Percentiles rank a stretch among this genome's conserved stretches.
Conservation (phyloP, 2,329 filamentous ascomycete genomes). For the Laburnicola sp. region DNA sequence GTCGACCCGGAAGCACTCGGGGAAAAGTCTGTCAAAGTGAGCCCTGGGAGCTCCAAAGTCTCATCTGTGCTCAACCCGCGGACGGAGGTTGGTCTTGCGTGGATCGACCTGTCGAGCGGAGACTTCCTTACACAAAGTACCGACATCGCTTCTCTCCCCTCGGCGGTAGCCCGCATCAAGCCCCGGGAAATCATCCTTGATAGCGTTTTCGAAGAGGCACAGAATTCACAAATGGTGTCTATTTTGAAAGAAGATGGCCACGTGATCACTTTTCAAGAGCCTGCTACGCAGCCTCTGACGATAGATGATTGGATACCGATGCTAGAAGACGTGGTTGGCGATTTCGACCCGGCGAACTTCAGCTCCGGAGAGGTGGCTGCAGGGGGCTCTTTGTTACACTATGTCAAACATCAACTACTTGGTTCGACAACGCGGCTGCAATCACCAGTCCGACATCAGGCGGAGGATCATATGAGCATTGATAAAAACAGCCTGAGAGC, state of each 20-base stretch:
- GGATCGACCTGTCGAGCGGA: slow-evolving; percentile 93
- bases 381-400: slow-evolving; percentile 79
- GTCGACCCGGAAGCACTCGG: slow-evolving; percentile 47
- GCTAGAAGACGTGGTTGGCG: slow-evolving; percentile 72
- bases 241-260: slow-evolving; percentile 76
- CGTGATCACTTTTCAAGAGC: slow-evolving; percentile 71
- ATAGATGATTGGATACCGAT: slow-evolving; percentile 72
- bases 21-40: slow-evolving; percentile 28
- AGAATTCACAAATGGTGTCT: slow-evolving; percentile 63
- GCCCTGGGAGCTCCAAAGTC: slow-evolving; percentile 32
- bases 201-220: slow-evolving; percentile 55
- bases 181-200: slow-evolving; percentile 85
- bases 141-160: slow-evolving; percentile 71
- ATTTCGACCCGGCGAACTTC: slow-evolving; percentile 60
- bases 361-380: slow-evolving; percentile 71
- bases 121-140: slow-evolving; percentile 86
- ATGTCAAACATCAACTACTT: slow-evolving; percentile 77
- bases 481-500: slow-evolving; percentile 90
- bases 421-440: slow-evolving; percentile 80
- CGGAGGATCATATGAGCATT: slow-evolving; percentile 80
- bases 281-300: slow-evolving; percentile 47
- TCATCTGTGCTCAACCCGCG: slow-evolving; percentile 46
- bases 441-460: slow-evolving; percentile 73
- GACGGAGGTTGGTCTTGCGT: slow-evolving; percentile 73
- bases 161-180: slow-evolving; percentile 77